A percentile compares a stretch with the other conserved stretches of the same genome.
Conservation (phyloP, 2,329 filamentous ascomycete species). For the Fusarium sp. region DNA sequence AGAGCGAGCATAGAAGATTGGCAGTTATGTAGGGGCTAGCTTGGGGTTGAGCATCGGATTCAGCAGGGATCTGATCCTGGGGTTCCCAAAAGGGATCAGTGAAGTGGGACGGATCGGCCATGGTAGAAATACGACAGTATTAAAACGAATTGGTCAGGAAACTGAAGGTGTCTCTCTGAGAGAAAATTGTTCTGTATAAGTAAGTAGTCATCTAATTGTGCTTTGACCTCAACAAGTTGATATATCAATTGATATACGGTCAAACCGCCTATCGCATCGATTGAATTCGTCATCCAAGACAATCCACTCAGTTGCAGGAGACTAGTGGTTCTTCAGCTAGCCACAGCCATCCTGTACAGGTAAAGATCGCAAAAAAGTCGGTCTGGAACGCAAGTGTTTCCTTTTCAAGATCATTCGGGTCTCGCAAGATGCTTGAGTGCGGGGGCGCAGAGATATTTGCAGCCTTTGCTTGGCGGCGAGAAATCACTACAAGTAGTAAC, state of each 20-base stretch:
- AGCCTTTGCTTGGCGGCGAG: fast-evolving
- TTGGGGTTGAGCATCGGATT: background rate
- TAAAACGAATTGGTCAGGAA: fast-evolving
- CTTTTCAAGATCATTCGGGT: fast-evolving
- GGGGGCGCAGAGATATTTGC: background rate
- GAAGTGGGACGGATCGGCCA: constrained; percentile 2
- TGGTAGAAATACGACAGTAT: background rate
- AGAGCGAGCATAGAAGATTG: background rate
- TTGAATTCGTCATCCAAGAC: background rate
- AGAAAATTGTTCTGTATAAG: background rate
- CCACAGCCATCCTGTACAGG: background rate
- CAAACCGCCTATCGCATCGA: background rate
- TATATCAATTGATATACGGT: background rate
- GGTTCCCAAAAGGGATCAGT: constrained; percentile 3
- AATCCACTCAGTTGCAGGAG: background rate
- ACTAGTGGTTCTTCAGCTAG: background rate
- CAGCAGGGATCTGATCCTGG: background rate
- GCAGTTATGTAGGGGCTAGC: background rate
- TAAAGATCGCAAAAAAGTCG: background rate
- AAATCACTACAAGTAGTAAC: background rate
- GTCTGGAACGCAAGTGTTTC: background rate
- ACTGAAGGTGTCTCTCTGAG: fast-evolving
- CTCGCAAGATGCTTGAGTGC: background rate
- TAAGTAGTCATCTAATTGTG: fast-evolving
- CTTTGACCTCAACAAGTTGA: background rate